Conservation (phyloP, 768 basidiomycete genomes). For the button mushroom (Agaricus bisporus) region DNA sequence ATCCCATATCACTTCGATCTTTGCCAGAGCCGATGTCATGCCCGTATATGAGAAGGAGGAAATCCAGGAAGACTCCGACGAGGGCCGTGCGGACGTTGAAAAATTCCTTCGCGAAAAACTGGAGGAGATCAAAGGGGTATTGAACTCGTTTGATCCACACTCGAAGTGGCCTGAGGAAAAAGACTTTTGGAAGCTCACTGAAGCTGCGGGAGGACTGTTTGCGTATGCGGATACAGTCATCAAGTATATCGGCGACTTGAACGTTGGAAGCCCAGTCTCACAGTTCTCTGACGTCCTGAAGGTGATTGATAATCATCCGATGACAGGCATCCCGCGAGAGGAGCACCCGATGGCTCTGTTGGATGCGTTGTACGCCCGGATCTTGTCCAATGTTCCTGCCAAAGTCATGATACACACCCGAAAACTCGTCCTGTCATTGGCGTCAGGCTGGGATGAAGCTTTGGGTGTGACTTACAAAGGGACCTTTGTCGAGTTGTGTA, state of each 20-base stretch:
- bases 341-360: neutral
- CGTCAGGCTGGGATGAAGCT: too few species aligned
- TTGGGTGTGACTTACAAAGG: too few species aligned
- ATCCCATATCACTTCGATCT: conserved; percentile 12
- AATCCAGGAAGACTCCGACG: conserved; percentile 9
- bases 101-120: conserved; percentile 13
- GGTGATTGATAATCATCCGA: neutral
- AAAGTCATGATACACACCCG: too few species aligned
- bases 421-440: too few species aligned
- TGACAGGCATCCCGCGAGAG: neutral
- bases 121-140: neutral
- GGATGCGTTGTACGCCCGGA: neutral
- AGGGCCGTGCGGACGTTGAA: conserved; percentile 14
- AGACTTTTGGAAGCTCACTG: conserved; percentile 9
- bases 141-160: neutral
- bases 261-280: neutral
- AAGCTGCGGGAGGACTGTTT: conserved; percentile 18
- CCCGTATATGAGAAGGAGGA: neutral
- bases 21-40: neutral
- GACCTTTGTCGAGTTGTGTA: too few species aligned
- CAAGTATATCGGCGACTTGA: conserved; percentile 14
- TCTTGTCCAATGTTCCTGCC: neutral
- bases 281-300: neutral
- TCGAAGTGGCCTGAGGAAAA: conserved; percentile 15
- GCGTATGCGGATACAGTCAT: conserved; percentile 18